Evolutionary conservation across 495 filamentous ascomycete species (phyloP).

Genomic region (Xylaria venustula): DNA sequence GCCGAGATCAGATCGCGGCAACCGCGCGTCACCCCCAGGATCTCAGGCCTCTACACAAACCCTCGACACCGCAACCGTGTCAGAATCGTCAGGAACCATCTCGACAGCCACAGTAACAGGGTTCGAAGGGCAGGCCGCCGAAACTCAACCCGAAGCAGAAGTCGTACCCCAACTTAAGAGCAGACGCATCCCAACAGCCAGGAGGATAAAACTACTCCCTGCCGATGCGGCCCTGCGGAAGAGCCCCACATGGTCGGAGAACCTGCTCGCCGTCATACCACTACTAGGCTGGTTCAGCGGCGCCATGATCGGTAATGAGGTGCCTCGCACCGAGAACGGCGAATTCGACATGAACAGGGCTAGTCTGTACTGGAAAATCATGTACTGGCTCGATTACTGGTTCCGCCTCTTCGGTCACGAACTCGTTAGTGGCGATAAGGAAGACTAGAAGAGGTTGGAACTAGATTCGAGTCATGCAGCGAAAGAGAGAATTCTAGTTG

Average conservation of each 20-base stretch:
- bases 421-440: slow-evolving; percentile 48
- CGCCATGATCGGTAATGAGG: slow-evolving; percentile 75
- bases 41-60: slow-evolving; percentile 50
- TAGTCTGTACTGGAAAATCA: slow-evolving; percentile 71
- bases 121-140: slow-evolving; percentile 15
- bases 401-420: slow-evolving; percentile 50
- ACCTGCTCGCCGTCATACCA: slow-evolving; percentile 59
- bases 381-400: slow-evolving; percentile 49
- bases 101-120: slow-evolving; percentile 64
- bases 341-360: slow-evolving; percentile 74
- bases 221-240: slow-evolving; percentile 64
- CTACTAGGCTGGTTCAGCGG: slow-evolving; percentile 68
- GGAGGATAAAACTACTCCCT: slow-evolving; percentile 47
- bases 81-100: slow-evolving; percentile 38
- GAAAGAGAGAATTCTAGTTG: too few relatives aligned
- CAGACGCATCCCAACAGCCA: slow-evolving; percentile 45
- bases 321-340: slow-evolving; percentile 75
- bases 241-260: slow-evolving; percentile 52
- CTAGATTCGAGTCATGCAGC: neutral
- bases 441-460: slow-evolving; percentile 31
- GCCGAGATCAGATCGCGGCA: neutral
- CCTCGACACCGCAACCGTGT: slow-evolving; percentile 49
- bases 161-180: slow-evolving; percentile 19
- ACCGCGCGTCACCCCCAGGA: slow-evolving; percentile 26
- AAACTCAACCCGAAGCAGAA: slow-evolving; percentile 25